phyloP scores from a whole-genome alignment of 495 filamentous ascomycete species.

The Arthonia radiata region DNA sequence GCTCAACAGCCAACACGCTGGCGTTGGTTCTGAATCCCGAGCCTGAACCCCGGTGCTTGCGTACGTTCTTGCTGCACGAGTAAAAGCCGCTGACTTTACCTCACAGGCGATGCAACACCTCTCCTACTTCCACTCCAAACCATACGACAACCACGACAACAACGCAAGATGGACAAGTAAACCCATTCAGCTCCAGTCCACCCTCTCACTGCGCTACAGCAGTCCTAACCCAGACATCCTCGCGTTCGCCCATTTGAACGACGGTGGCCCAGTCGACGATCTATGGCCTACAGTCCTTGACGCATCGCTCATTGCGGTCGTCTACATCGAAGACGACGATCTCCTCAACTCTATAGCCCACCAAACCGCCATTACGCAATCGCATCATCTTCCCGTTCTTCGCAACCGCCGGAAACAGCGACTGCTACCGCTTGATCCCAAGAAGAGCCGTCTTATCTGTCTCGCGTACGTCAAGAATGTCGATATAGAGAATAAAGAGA shows the following conservation, averaged over 20 bases:
- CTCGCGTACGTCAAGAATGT: conserved; percentile 26
- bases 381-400: conserved; percentile 19
- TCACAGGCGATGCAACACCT: conserved; percentile 59
- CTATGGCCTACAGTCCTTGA: conserved; percentile 27
- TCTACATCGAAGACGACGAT: conserved; percentile 22
- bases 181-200: conserved; percentile 23
- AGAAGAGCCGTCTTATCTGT: conserved; percentile 21
- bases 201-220: conserved; percentile 26
- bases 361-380: conserved; percentile 13
- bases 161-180: conserved; percentile 13
- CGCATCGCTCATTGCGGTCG: conserved; percentile 31
- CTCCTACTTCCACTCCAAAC: conserved; percentile 36
- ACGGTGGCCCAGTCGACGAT: conserved; percentile 19
- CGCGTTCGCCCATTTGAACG: conserved; percentile 27
- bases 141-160: conserved; percentile 14
- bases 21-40: conserved; percentile 29
- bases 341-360: conserved; percentile 4
- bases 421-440: conserved; percentile 18
- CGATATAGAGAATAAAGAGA: conserved; percentile 12
- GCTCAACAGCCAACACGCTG: conserved; percentile 2
- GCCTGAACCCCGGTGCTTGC: conserved; percentile 42
- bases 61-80: no score
- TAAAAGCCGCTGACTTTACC: no score
- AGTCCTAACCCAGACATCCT: conserved; percentile 24
- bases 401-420: conserved; percentile 16